phyloP scores from a whole-genome alignment of 2,329 filamentous ascomycete genomes.

The Alternaria brassicae region DNA sequence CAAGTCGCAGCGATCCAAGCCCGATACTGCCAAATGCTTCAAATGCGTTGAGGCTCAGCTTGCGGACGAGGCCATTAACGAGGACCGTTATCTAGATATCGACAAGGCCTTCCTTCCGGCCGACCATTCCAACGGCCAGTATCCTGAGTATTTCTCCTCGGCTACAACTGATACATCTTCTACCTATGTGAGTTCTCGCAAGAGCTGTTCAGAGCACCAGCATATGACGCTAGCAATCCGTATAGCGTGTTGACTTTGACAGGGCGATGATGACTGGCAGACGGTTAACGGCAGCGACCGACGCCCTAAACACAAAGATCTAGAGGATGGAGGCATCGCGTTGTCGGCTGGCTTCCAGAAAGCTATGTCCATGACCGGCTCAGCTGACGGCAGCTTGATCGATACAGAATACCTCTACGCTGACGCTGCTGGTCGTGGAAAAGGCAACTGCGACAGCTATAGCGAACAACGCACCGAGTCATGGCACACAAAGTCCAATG shows the following conservation, averaged over 20 bases:
- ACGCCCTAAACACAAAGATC: conserved; percentile 1
- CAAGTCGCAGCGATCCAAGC: conserved; percentile 56
- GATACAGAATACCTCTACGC: conserved; percentile 25
- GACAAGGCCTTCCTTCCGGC: conserved; percentile 28
- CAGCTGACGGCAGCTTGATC: conserved; percentile 26
- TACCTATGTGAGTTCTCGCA: conserved; percentile 24
- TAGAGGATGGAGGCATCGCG: conserved; percentile 22
- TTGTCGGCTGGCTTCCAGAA: conserved; percentile 25
- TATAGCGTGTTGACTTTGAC: conserved; percentile 9
- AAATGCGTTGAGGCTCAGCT: conserved; percentile 40
- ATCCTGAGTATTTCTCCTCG: conserved; percentile 33
- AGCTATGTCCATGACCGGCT: conserved; percentile 22
- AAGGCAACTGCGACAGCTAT: conserved; percentile 14
- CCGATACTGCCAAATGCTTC: conserved; percentile 52
- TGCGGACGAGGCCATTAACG: conserved; percentile 31
- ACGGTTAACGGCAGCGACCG: conserved; percentile 9
- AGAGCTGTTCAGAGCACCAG: background rate
- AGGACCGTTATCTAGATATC: conserved; percentile 41
- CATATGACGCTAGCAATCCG: too few relatives aligned
- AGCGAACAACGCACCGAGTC: conserved; percentile 27
- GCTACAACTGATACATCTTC: conserved; percentile 22
- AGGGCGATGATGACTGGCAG: conserved; percentile 23
- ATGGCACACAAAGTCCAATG: conserved; percentile 33
- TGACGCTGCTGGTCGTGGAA: conserved; percentile 7
- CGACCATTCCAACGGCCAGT: conserved; percentile 19